Percentiles rank a stretch among this genome's conserved stretches.
These are phyloP conservation scores for Sugiyamaella valdiviana DNA, from an alignment of 805 yeast genomes.

Conservation along the genomic window DNA sequence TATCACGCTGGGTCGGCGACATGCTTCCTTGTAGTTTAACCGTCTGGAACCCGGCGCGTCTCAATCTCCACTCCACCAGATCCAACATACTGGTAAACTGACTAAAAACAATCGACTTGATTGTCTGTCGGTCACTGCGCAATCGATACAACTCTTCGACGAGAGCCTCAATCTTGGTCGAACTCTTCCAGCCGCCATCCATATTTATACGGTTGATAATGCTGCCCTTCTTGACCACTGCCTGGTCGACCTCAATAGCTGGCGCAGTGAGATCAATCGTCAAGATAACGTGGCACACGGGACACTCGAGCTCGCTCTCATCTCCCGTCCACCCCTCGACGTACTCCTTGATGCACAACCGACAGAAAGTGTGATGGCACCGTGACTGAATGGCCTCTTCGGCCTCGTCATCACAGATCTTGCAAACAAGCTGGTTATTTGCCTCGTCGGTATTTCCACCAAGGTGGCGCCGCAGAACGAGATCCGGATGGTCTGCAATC, in stretches of 20 bases:
- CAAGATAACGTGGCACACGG: constrained; percentile 91
- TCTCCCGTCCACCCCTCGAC: constrained; percentile 66
- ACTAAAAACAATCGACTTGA: constrained; percentile 93
- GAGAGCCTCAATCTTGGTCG: constrained; percentile 93
- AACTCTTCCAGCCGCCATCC: constrained; percentile 83
- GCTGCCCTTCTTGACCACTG: constrained; percentile 47
- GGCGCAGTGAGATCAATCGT: constrained; percentile 88
- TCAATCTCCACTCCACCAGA: constrained; percentile 89
- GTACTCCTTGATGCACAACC: constrained; percentile 88
- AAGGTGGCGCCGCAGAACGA: constrained; percentile 70
- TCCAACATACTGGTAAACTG: constrained; percentile 97
- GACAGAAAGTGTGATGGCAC: constrained; percentile 90
- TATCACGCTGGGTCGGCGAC: constrained; percentile 94
- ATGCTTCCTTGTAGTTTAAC: constrained; percentile 94
- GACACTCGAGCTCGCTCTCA: constrained; percentile 62
- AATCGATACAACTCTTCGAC: constrained; percentile 86
- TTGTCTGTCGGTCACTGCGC: constrained; percentile 79
- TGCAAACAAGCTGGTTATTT: constrained; percentile 71
- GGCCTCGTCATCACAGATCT: constrained; percentile 94
- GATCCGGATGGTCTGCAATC: constrained; percentile 95
- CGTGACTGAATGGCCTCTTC: constrained; percentile 94
- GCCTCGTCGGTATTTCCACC: constrained; percentile 29
- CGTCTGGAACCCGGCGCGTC: constrained; percentile 90
- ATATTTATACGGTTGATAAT: constrained; percentile 84
- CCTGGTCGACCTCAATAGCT: constrained; percentile 56